Conservation (phyloP, 164 flowering plant species). For the Stephania japonica region DNA sequence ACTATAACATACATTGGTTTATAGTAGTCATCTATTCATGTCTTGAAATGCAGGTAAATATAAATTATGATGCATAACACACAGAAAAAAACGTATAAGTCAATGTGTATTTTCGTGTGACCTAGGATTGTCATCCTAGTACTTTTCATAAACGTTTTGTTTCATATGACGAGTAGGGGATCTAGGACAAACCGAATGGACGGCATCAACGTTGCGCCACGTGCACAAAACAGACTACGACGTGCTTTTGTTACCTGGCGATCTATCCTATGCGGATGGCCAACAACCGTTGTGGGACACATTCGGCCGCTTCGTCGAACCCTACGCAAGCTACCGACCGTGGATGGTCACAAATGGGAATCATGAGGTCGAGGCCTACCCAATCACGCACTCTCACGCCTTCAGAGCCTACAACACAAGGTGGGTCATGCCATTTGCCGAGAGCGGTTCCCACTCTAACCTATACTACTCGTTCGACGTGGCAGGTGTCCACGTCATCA, state of each 20-base stretch:
- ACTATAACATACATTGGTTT: too few species aligned
- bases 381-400: conserved; percentile 37
- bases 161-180: conserved; percentile 64
- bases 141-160: too few species aligned
- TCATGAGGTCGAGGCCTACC: conserved; percentile 66
- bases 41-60: too few species aligned
- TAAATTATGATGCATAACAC: too few species aligned
- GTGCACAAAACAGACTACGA: conserved; percentile 48
- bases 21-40: too few species aligned
- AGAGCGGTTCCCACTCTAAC: conserved; percentile 79
- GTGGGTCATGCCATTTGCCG: conserved; percentile 72
- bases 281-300: conserved; percentile 78
- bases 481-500: conserved; percentile 56
- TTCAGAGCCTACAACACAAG: conserved; percentile 72
- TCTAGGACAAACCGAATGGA: conserved; percentile 93
- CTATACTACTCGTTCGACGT: conserved; percentile 84
- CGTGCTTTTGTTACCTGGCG: conserved; percentile 66
- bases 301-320: conserved; percentile 78
- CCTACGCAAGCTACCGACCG: conserved; percentile 61
- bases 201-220: conserved; percentile 59
- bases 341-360: conserved; percentile 95
- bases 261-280: conserved; percentile 71
- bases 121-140: too few species aligned
- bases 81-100: too few species aligned
- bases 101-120: too few species aligned